Conservation (phyloP, 257 asterid genomes). For the Eustoma russellianum region DNA sequence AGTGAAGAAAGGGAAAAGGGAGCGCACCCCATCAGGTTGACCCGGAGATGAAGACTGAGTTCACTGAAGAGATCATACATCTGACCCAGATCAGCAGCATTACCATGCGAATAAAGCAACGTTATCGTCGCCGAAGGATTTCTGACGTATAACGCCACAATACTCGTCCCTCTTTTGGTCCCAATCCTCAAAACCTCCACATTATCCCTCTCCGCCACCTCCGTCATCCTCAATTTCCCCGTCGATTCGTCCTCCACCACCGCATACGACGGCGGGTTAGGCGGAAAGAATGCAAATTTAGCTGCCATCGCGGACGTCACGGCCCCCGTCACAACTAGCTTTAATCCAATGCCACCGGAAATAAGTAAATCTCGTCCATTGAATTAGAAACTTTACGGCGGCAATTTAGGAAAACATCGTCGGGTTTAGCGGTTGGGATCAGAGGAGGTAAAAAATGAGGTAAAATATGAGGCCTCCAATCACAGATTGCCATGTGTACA, state of each 20-base stretch:
- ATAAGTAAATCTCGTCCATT: background rate
- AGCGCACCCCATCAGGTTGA: conserved; percentile 83
- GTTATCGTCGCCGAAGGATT: conserved; percentile 77
- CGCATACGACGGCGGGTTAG: conserved; percentile 76
- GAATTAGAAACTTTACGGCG: too few relatives aligned
- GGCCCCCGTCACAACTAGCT: conserved; percentile 50
- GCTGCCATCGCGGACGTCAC: conserved; percentile 94
- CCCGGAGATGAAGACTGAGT: conserved; percentile 78
- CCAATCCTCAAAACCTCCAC: conserved; percentile 71
- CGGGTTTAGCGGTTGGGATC: too few relatives aligned
- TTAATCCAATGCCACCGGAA: background rate
- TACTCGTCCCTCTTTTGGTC: conserved; percentile 70
- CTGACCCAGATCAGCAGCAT: conserved; percentile 99
- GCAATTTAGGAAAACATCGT: background rate
- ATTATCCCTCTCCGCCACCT: conserved; percentile 64
- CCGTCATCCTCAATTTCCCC: conserved; percentile 76
- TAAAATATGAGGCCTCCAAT: too few relatives aligned
- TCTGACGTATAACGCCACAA: conserved; percentile 68
- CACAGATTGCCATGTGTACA: too few relatives aligned
- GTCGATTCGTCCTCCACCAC: conserved; percentile 41
- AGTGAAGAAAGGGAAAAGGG: background rate
- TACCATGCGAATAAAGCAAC: conserved; percentile 83
- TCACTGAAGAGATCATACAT: conserved; percentile 83
- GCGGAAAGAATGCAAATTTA: conserved; percentile 91
- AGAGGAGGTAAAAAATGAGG: too few relatives aligned